Percentiles rank a stretch among this genome's conserved stretches.
phyloP scores from a whole-genome alignment of 2,329 filamentous ascomycete species.

The Lomentospora prolificans region DNA sequence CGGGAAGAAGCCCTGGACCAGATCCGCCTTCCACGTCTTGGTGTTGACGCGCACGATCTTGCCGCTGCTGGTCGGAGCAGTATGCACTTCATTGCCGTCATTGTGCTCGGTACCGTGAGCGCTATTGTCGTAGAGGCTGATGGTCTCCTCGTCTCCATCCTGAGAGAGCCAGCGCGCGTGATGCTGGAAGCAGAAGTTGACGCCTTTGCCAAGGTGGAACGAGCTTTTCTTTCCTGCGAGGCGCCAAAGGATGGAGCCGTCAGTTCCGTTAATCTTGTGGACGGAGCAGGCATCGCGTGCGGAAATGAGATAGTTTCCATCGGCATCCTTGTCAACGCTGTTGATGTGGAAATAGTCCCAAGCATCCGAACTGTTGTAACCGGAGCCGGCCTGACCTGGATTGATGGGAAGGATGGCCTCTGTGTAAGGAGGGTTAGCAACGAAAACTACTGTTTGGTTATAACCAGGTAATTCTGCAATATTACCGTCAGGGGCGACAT shows the following conservation, averaged over 20 bases:
- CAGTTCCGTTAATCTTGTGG: constrained; percentile 33
- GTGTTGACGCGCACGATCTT: constrained; percentile 38
- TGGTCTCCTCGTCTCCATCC: constrained; percentile 33
- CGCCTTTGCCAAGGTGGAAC: constrained; percentile 25
- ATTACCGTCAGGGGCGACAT: constrained; percentile 10
- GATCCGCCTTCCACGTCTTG: constrained; percentile 31
- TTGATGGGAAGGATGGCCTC: constrained; percentile 10
- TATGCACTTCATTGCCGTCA: constrained; percentile 15
- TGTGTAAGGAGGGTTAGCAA: constrained; percentile 5
- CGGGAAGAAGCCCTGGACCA: constrained; percentile 36
- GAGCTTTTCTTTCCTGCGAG: constrained; percentile 37
- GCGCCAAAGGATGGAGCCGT: constrained; percentile 41
- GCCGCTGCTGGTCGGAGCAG: constrained; percentile 28
- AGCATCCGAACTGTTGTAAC: constrained; percentile 19
- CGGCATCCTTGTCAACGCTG: constrained; percentile 38
- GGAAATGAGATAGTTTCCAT: constrained; percentile 46
- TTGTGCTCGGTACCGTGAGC: constrained; percentile 34
- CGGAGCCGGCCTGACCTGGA: constrained; percentile 12
- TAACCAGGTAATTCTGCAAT: too few relatives aligned
- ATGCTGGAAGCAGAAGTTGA: constrained; percentile 40
- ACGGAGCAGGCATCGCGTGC: constrained; percentile 37
- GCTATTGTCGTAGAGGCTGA: constrained; percentile 44
- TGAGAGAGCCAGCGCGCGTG: constrained; percentile 33
- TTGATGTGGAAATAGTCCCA: constrained; percentile 52
- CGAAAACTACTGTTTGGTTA: too few relatives aligned